Evolutionary conservation across 306 rosid species (phyloP).

Genomic region (Echinosophora koreensis): DNA sequence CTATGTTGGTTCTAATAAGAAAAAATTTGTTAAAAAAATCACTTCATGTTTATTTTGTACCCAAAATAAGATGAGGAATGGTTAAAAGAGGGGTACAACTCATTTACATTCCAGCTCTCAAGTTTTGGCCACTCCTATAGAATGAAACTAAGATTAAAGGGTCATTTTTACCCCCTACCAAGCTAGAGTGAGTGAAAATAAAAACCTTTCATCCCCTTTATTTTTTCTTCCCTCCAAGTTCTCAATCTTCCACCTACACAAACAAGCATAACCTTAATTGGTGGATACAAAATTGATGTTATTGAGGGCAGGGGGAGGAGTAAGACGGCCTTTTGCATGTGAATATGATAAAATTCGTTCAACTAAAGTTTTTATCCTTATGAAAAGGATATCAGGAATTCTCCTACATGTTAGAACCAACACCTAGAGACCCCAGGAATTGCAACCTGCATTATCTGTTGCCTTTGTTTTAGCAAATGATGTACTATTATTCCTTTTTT

Average conservation of each 20-base stretch:
- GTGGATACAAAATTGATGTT: background rate
- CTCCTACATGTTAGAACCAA: constrained; percentile 6
- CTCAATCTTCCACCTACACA: background rate
- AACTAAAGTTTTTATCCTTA: background rate
- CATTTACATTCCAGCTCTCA: background rate
- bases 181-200: background rate
- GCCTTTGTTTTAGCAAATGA: constrained; percentile 33
- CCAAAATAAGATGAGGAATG: background rate
- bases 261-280: background rate
- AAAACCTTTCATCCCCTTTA: background rate
- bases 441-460: background rate
- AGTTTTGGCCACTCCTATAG: background rate
- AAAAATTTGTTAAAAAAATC: background rate
- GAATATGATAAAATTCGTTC: background rate
- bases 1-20: background rate
- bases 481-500: background rate
- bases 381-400: background rate
- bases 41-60: background rate
- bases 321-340: background rate
- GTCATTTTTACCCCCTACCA: background rate
- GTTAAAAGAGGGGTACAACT: background rate
- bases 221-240: background rate
- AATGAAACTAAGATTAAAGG: background rate
- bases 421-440: background rate
- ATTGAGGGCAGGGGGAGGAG: background rate